Evolutionary conservation across 371 early-diverging fungal genomes (phyloP).

Genomic region (Choanephora cucurbitarum): DNA sequence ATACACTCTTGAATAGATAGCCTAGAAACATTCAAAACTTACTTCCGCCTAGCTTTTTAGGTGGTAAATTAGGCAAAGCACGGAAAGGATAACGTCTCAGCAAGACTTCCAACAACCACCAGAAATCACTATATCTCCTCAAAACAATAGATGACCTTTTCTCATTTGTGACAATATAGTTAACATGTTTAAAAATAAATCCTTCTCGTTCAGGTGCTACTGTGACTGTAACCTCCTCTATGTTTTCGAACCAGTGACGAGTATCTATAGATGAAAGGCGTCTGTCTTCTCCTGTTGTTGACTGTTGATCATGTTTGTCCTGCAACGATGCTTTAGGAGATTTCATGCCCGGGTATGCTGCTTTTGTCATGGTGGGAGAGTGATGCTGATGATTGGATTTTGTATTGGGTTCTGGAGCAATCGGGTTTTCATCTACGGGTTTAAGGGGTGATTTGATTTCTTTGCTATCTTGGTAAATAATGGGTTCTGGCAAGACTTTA

Average conservation of each 20-base stretch:
- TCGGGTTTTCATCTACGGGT: conserved; percentile 3
- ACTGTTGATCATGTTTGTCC: neutral
- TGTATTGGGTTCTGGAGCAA: conserved; percentile 9
- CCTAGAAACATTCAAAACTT: conserved; percentile 9
- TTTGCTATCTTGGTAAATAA: conserved; percentile 6
- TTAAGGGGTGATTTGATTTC: conserved; percentile 7
- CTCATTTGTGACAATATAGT: conserved; percentile 51
- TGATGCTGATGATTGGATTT: conserved; percentile 6
- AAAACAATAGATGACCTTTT: conserved; percentile 44
- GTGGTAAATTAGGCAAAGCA: conserved; percentile 46
- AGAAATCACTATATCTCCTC: conserved; percentile 52
- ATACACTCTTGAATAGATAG: no score
- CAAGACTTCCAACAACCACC: conserved; percentile 46
- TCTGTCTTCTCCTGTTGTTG: neutral
- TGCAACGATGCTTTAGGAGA: conserved; percentile 1
- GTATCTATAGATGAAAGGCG: conserved; percentile 16
- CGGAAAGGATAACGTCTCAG: conserved; percentile 45
- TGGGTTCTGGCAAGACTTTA: conserved; percentile 35
- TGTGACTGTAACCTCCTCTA: conserved; percentile 60
- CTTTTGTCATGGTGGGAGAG: neutral
- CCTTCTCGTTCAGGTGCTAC: conserved; percentile 74
- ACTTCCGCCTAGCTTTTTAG: conserved; percentile 52
- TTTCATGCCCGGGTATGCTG: conserved; percentile 24
- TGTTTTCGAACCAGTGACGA: conserved; percentile 51
- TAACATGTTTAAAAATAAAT: conserved; percentile 55